Evolutionary conservation across 306 rosid genomes (phyloP).

Genomic region (Ammopiptanthus mongolicus): DNA sequence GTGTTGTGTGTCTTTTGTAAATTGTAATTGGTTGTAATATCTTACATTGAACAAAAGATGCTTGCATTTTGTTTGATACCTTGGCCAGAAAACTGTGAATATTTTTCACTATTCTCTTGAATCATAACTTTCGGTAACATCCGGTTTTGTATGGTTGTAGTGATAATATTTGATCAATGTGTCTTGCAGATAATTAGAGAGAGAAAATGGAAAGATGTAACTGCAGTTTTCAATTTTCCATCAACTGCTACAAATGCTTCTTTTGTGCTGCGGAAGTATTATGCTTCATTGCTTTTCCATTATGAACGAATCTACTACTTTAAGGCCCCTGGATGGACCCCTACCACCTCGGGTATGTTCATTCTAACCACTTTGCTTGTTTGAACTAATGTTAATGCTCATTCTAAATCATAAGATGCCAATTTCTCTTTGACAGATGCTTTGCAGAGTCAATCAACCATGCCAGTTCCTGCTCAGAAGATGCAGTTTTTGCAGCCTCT

Average conservation of each 20-base stretch:
- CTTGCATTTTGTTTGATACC: background rate
- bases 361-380: background rate
- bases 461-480: slow-evolving; percentile 31
- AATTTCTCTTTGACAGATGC: slow-evolving; percentile 40
- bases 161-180: slow-evolving; percentile 8
- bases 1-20: background rate
- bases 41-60: background rate
- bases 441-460: slow-evolving; percentile 31
- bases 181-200: slow-evolving; percentile 64
- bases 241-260: slow-evolving; percentile 96
- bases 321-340: slow-evolving; percentile 49
- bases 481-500: slow-evolving; percentile 29
- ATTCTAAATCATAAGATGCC: slow-evolving; percentile 16
- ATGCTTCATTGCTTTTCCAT: slow-evolving; percentile 68
- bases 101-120: background rate
- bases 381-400: background rate
- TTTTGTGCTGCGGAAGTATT: slow-evolving; percentile 84
- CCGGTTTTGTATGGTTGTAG: background rate
- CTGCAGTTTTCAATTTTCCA: slow-evolving; percentile 81
- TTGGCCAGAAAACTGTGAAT: background rate
- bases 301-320: slow-evolving; percentile 76
- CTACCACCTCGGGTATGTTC: slow-evolving; percentile 38
- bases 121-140: background rate
- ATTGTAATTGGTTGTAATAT: slow-evolving; percentile 3
- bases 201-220: slow-evolving; percentile 88